These are phyloP conservation scores for Lactifluus subvellereus DNA, from an alignment of 768 basidiomycete species.

Conservation along the genomic window DNA sequence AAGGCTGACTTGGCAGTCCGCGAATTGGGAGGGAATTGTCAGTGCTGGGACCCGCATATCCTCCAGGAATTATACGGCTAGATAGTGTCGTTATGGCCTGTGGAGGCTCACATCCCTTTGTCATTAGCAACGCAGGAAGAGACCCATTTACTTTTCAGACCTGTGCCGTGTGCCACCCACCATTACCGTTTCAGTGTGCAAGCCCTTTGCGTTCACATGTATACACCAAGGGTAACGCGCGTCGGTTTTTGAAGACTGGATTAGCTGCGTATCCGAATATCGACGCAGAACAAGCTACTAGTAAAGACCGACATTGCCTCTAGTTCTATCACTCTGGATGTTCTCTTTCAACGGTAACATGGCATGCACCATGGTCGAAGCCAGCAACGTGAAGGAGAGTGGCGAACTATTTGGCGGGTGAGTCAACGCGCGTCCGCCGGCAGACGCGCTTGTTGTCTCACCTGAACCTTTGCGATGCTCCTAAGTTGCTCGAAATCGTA, in stretches of 20 bases:
- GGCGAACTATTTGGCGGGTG: slow-evolving; percentile 28
- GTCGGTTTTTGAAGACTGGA: background rate
- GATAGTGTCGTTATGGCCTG: no score
- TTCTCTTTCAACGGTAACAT: background rate
- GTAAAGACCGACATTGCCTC: background rate
- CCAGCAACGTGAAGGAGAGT: slow-evolving; percentile 36
- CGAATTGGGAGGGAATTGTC: no score
- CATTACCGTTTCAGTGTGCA: no score
- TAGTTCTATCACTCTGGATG: background rate
- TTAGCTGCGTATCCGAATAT: background rate
- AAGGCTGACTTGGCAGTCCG: no score
- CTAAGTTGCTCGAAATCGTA: slow-evolving; percentile 81
- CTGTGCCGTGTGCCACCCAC: no score
- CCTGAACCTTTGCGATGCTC: slow-evolving; percentile 85
- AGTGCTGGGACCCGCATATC: no score
- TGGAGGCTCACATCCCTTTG: no score
- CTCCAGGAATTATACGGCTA: no score
- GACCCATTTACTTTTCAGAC: no score
- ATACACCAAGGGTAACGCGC: background rate
- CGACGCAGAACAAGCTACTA: background rate
- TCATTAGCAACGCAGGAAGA: no score
- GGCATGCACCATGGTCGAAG: slow-evolving; percentile 25
- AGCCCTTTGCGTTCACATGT: background rate
- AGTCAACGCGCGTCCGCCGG: background rate
- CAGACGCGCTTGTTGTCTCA: slow-evolving; percentile 29